These are phyloP conservation scores for Panaeolus cyanescens DNA, from an alignment of 768 basidiomycete species.

Conservation along the genomic window DNA sequence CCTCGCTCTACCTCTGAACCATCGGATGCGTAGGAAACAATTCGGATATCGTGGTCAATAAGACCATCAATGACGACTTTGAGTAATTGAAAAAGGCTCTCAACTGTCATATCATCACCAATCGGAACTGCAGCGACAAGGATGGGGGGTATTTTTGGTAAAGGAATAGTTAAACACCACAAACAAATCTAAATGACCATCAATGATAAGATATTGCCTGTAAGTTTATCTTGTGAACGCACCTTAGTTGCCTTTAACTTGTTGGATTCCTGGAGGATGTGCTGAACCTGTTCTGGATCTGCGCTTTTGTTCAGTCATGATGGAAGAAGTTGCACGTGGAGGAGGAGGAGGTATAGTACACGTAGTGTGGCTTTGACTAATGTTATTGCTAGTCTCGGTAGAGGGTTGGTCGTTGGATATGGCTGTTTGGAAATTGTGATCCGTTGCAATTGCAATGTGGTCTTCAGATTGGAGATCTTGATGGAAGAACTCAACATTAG, in stretches of 20 bases:
- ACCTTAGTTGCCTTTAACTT: constrained; percentile 12
- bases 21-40: constrained; percentile 35
- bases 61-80: constrained; percentile 18
- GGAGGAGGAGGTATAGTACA: too few species aligned
- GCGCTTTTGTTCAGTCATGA: too few species aligned
- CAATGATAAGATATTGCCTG: too few species aligned
- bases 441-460: too few species aligned
- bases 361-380: too few species aligned
- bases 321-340: too few species aligned
- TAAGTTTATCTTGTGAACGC: too few species aligned
- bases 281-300: constrained; percentile 9
- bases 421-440: too few species aligned
- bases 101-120: constrained; percentile 14
- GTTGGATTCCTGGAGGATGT: background rate
- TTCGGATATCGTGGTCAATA: constrained; percentile 13
- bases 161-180: constrained; percentile 31
- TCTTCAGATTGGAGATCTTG: too few species aligned
- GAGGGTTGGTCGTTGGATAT: too few species aligned
- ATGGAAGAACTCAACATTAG: too few species aligned
- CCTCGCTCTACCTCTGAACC: constrained; percentile 33
- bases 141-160: constrained; percentile 32
- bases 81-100: constrained; percentile 16
- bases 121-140: constrained; percentile 32
- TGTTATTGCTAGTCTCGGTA: too few species aligned
- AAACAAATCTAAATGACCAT: constrained; percentile 30